These are phyloP conservation scores for Apiotrichum akiyoshidainum DNA, from an alignment of 1,284 basidiomycete genomes.

Conservation along the genomic window DNA sequence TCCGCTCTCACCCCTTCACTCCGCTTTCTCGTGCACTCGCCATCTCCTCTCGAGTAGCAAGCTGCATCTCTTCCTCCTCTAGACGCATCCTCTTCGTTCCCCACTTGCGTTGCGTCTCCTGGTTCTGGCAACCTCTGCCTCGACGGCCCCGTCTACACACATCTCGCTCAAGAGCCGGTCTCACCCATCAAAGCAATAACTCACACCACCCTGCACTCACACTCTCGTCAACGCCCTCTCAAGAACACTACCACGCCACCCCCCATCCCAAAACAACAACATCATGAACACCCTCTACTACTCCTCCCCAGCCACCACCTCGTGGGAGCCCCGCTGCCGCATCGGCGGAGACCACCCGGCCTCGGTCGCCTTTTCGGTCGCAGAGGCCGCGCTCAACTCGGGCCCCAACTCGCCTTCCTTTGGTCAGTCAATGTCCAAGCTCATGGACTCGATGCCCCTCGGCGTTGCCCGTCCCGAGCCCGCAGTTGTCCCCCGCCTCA, in stretches of 20 bases:
- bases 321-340: constrained; percentile 12
- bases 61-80: background rate
- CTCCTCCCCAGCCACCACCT: constrained; percentile 4
- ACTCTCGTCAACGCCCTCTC: background rate
- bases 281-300: constrained; percentile 27
- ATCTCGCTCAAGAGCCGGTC: constrained; percentile 10
- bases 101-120: constrained; percentile 7
- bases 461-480: background rate
- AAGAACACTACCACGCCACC: constrained; percentile 5
- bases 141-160: constrained; percentile 12
- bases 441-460: constrained; percentile 10
- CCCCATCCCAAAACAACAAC: constrained; percentile 10
- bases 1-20: background rate
- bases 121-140: constrained; percentile 23
- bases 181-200: background rate
- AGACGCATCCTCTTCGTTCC: constrained; percentile 4
- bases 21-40: background rate
- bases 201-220: too few species aligned
- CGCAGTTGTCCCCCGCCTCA: constrained; percentile 8
- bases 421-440: constrained; percentile 11
- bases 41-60: constrained; percentile 1
- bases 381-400: constrained; percentile 43
- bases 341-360: constrained; percentile 30
- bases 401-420: constrained; percentile 43
- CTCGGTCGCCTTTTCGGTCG: constrained; percentile 41